These are phyloP conservation scores for Fennellomyces sp. DNA, from an alignment of 371 early-diverging fungal genomes.

Conservation along the genomic window DNA sequence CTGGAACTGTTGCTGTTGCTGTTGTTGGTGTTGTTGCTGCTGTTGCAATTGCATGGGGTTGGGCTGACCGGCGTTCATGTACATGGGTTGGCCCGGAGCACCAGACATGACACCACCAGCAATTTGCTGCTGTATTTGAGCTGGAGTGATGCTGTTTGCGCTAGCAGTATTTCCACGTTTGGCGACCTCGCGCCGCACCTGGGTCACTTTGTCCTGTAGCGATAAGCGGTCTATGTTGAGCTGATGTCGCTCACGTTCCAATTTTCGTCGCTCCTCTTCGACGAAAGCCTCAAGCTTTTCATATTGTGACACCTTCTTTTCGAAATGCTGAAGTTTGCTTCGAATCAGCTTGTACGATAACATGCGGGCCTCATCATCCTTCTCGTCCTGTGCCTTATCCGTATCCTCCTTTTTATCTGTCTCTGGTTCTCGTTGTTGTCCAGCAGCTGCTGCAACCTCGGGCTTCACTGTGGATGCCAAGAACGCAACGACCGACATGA, in stretches of 20 bases:
- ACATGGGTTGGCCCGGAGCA: conserved; percentile 11
- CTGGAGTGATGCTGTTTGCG: conserved; percentile 42
- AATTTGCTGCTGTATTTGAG: conserved; percentile 45
- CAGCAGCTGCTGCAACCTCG: conserved; percentile 89
- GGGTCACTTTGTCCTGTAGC: conserved; percentile 51
- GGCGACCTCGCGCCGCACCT: conserved; percentile 50
- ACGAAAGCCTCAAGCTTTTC: conserved; percentile 78
- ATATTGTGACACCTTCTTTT: conserved; percentile 82
- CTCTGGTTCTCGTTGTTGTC: conserved; percentile 4
- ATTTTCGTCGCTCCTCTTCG: conserved; percentile 71
- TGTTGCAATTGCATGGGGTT: conserved; percentile 2
- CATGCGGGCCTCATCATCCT: conserved; percentile 8
- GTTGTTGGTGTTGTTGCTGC: conserved; percentile 14
- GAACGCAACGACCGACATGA: conserved; percentile 94
- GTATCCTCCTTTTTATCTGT: not conserved
- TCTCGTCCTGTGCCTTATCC: not conserved
- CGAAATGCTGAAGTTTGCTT: conserved; percentile 75
- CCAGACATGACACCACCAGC: conserved; percentile 18
- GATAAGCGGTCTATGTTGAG: conserved; percentile 74
- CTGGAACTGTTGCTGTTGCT: conserved; percentile 24
- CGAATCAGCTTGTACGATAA: conserved; percentile 69
- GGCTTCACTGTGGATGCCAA: conserved; percentile 94
- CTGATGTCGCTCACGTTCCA: conserved; percentile 84
- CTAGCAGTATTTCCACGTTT: conserved; percentile 27
- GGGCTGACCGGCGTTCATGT: conserved; percentile 14